These are phyloP conservation scores for Cymbopogon flexuosus DNA, from an alignment of 202 grass and related monocot species.

Conservation along the genomic window DNA sequence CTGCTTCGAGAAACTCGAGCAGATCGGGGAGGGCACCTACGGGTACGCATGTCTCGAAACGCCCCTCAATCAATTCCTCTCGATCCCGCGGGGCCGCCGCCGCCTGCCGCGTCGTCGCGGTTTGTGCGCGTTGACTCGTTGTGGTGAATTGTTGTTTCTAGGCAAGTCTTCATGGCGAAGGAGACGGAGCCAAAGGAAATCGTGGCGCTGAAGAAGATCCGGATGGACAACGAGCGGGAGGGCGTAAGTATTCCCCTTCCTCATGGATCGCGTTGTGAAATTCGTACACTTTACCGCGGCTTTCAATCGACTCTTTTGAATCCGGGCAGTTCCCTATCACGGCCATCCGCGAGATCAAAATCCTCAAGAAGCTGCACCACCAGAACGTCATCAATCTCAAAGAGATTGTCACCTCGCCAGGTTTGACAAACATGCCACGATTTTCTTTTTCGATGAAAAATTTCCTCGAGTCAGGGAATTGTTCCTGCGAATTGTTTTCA, in stretches of 20 bases:
- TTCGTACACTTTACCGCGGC: not conserved
- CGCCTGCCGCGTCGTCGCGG: not conserved
- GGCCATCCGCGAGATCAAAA: conserved; percentile 94
- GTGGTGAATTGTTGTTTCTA: not conserved
- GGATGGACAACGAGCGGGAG: conserved; percentile 96
- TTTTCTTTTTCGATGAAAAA: not conserved
- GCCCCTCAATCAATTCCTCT: not conserved
- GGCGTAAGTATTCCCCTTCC: conserved; percentile 46
- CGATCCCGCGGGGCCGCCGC: not conserved
- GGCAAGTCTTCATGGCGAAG: conserved; percentile 94
- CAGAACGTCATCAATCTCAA: conserved; percentile 84
- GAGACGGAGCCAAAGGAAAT: conserved; percentile 73
- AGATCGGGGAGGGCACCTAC: conserved; percentile 92
- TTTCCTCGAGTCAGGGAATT: not conserved
- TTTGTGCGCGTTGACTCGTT: not conserved
- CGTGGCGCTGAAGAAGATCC: conserved; percentile 94
- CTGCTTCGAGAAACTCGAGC: conserved; percentile 92
- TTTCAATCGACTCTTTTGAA: not conserved
- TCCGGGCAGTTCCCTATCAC: conserved; percentile 75
- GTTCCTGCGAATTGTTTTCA: not conserved
- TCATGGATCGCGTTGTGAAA: not conserved
- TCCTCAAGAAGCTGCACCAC: conserved; percentile 89
- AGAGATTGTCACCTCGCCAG: conserved; percentile 91
- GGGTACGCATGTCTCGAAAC: conserved; percentile 42
- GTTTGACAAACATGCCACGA: conserved; percentile 10